Evolutionary conservation across 2,329 filamentous ascomycete genomes (phyloP).

Genomic region (Elsinoe ampelina): DNA sequence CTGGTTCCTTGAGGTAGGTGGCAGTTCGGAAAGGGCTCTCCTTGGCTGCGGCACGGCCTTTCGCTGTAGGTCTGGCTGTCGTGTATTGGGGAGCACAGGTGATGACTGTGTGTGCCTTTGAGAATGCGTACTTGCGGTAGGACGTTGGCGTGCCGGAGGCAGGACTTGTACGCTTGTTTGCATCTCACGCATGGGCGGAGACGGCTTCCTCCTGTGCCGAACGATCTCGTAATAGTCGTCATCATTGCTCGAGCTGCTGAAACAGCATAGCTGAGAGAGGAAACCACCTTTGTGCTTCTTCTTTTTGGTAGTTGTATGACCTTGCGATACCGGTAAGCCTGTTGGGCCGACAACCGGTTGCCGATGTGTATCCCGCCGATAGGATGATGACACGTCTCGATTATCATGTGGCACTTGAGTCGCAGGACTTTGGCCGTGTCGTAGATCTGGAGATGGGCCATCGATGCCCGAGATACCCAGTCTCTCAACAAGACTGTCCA

Average conservation of each 20-base stretch:
- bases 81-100: not conserved
- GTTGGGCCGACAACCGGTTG: not conserved
- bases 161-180: not conserved
- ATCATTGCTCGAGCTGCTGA: constrained; percentile 27
- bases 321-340: not conserved
- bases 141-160: constrained; percentile 17
- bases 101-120: constrained; percentile 8
- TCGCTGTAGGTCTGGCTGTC: constrained; percentile 14
- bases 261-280: constrained; percentile 37
- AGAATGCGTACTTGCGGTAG: constrained; percentile 3
- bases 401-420: not conserved
- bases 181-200: constrained; percentile 2
- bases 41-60: constrained; percentile 13
- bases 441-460: not conserved
- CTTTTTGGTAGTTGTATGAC: constrained; percentile 17
- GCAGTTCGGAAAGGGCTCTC: constrained; percentile 4
- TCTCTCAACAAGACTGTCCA: constrained; percentile 77
- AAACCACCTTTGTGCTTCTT: constrained; percentile 23
- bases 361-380: too few species aligned
- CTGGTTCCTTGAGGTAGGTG: not conserved
- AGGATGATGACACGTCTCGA: too few species aligned
- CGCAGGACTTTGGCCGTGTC: not conserved
- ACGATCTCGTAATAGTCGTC: constrained; percentile 38
- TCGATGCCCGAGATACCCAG: constrained; percentile 42
- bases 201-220: constrained; percentile 25